A percentile compares a stretch with the other conserved stretches of the same genome.
Conservation (phyloP, 2,329 filamentous ascomycete species). For the Hypoxylon sp. region DNA sequence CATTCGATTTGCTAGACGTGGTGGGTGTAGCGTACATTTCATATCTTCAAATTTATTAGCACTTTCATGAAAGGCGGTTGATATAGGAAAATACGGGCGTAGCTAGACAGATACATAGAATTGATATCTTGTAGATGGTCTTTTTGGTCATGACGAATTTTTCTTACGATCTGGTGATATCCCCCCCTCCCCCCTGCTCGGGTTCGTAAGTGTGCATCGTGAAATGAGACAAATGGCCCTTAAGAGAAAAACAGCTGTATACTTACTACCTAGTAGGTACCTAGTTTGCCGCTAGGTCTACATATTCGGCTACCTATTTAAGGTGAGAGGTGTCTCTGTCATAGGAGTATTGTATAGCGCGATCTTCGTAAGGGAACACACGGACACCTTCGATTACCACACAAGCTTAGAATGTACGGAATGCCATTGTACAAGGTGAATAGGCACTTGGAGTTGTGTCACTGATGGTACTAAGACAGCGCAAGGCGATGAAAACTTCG, state of each 20-base stretch:
- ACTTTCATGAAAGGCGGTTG: not conserved
- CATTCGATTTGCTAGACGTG: constrained; percentile 81
- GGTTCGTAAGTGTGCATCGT: not conserved
- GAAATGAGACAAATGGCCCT: not conserved
- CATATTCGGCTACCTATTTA: not conserved
- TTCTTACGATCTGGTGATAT: constrained; percentile 1
- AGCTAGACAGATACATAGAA: constrained; percentile 24
- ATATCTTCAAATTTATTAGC: constrained; percentile 1
- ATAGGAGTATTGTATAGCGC: too few relatives aligned
- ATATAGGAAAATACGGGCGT: constrained; percentile 4
- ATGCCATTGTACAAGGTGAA: too few relatives aligned
- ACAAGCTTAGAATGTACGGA: too few relatives aligned
- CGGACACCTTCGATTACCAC: too few relatives aligned
- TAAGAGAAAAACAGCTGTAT: not conserved
- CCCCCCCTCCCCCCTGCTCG: too few relatives aligned
- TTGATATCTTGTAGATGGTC: constrained; percentile 19
- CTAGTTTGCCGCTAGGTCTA: not conserved
- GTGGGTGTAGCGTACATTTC: not conserved
- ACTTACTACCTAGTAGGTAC: not conserved
- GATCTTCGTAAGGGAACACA: too few relatives aligned
- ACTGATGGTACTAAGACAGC: too few relatives aligned
- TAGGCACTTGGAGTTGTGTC: too few relatives aligned
- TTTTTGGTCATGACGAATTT: constrained; percentile 1
- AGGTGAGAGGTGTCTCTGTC: too few relatives aligned
- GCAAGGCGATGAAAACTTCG: too few relatives aligned